Base-by-base conservation (phyloP, 768 basidiomycete species). In the Lanmaoa rubissima region DNA sequence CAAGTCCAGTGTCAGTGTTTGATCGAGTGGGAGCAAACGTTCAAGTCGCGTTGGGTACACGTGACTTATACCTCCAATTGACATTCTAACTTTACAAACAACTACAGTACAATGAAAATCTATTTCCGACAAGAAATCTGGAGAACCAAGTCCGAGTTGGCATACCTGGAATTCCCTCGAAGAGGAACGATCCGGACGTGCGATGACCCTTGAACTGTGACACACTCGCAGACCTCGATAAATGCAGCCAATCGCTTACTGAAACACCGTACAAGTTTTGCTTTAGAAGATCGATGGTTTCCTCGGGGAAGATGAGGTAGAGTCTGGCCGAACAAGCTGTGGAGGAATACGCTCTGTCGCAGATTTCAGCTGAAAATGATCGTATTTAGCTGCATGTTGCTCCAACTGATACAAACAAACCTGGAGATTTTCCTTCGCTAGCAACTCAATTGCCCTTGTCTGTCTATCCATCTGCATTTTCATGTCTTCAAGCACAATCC, bases 401-500 rank as follows among this genome's bases (percentile, higher is more conserved):
- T 36, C 50, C 32, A 19, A 31, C 28, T 26, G 35, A 31, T 35
- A 19, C 31, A 38, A 51, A 66, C 55, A 36, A 60, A 79, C 82
- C 75, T 78, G 75, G 44, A 70, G 69, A 57, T 83, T 82, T 61
- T 83, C 81, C 59, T 76, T 76, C 14, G 71, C 66, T 32, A 83
- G 60, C 51, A 65, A 55, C 47, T 79, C 73, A 10, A 83, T 72
- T 17, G 76, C 74, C 46, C 71, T 65, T 8, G 76, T 74, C 65
- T 83, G 82, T 64, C 76, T 70, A 48, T 82, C 76, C 61, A 83
- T 77, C 64, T 80, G 76, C 59, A 66, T 61, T 65, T 78, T 80
- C 78, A 83, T 76, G 56, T 76, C 72, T 51, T 67, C 72, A 32
- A 83, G 73, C 58, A 77, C 70, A 26, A 72, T 63, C 52, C 68